These are phyloP conservation scores for Blastobotrys serpentis DNA, from an alignment of 1,139 yeast species.

Conservation along the genomic window DNA sequence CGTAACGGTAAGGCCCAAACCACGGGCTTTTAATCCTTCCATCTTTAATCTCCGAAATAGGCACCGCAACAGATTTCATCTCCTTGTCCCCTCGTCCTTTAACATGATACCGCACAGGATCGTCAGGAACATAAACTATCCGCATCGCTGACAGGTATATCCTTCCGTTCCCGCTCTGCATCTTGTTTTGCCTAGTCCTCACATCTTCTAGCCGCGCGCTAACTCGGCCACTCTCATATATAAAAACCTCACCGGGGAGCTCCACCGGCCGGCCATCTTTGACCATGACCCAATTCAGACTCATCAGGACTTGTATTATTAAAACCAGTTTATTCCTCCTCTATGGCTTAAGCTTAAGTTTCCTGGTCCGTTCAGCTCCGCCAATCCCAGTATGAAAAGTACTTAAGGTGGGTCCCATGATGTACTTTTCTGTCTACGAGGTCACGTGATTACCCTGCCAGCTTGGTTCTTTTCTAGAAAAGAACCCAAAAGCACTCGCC, in stretches of 20 bases:
- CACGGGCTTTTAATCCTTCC: constrained; percentile 36
- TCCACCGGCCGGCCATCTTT: constrained; percentile 25
- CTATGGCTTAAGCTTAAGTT: no score
- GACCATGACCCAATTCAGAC: constrained; percentile 32
- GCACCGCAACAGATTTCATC: constrained; percentile 28
- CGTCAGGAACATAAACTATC: constrained; percentile 21
- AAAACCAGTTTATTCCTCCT: no score
- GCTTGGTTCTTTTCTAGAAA: background rate
- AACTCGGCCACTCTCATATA: constrained; percentile 14
- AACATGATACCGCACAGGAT: constrained; percentile 29
- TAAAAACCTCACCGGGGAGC: constrained; percentile 28
- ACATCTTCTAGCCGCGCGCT: background rate
- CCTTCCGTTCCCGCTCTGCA: constrained; percentile 16
- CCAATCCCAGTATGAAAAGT: no score
- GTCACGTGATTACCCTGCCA: no score
- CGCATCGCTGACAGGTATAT: constrained; percentile 25
- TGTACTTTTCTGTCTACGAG: no score
- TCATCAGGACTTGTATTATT: no score
- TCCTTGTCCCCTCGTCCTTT: constrained; percentile 34
- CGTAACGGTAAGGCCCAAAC: constrained; percentile 41
- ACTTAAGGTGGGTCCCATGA: no score
- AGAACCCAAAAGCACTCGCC: background rate
- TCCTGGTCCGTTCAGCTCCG: no score
- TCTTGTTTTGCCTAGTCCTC: background rate
- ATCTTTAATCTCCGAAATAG: constrained; percentile 24